Percentiles rank a stretch among this genome's conserved stretches.
phyloP scores from a whole-genome alignment of 1,139 yeast genomes.

The Yamadazyma epiphylla region DNA sequence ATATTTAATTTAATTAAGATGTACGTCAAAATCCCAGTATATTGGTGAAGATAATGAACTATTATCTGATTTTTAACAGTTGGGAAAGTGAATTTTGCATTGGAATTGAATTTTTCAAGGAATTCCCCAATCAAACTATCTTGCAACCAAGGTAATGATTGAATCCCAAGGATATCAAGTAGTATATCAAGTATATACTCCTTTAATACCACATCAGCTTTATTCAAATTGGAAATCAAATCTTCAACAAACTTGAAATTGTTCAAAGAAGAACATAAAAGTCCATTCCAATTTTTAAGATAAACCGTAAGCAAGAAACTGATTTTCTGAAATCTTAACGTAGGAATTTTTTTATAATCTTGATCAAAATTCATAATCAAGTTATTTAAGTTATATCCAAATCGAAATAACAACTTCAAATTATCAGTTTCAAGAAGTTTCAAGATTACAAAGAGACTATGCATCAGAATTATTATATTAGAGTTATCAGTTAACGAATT shows the following conservation, averaged over 20 bases:
- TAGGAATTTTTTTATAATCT: slow-evolving; percentile 9
- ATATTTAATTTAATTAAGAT: slow-evolving; percentile 57
- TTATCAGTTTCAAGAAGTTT: slow-evolving; percentile 58
- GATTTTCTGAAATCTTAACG: slow-evolving; percentile 50
- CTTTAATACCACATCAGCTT: slow-evolving; percentile 54
- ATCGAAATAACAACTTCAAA: slow-evolving; percentile 53
- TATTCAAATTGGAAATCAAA: slow-evolving; percentile 58
- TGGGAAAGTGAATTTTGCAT: slow-evolving; percentile 6
- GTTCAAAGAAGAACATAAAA: slow-evolving; percentile 60
- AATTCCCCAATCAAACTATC: slow-evolving; percentile 33
- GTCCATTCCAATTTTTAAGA: slow-evolving; percentile 74
- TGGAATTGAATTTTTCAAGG: slow-evolving; percentile 12
- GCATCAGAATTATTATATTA: slow-evolving; percentile 38
- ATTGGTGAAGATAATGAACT: slow-evolving; percentile 43
- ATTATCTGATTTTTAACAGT: slow-evolving; percentile 18
- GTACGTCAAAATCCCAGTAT: slow-evolving; percentile 54
- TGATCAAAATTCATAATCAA: slow-evolving; percentile 58
- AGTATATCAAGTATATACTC: slow-evolving; percentile 68
- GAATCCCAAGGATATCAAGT: slow-evolving; percentile 61
- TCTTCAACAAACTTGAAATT: slow-evolving; percentile 55
- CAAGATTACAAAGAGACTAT: slow-evolving; percentile 53
- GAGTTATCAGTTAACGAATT: slow-evolving; percentile 54
- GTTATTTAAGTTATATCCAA: slow-evolving; percentile 62
- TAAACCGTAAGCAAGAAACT: slow-evolving; percentile 59
- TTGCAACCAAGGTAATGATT: slow-evolving; percentile 56